Percentiles rank a stretch among this genome's conserved stretches.
phyloP scores from a whole-genome alignment of 2,329 filamentous ascomycete species.

The Venturiaceae sp. region DNA sequence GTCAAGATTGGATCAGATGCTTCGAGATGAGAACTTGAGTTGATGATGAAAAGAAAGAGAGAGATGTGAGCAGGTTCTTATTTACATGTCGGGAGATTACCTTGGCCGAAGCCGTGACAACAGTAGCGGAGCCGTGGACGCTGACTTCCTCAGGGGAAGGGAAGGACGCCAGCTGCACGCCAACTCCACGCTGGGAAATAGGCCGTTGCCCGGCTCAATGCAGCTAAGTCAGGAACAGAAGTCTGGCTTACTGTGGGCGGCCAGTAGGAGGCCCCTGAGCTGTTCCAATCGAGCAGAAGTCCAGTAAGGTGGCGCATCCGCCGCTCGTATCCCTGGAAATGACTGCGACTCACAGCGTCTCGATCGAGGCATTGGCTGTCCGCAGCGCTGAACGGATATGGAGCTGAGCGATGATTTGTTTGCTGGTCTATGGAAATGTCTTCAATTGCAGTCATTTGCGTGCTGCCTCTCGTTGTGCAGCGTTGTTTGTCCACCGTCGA shows the following conservation, averaged over 20 bases:
- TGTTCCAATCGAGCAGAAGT: neutral
- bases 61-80: constrained; percentile 17
- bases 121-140: neutral
- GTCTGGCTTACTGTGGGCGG: neutral
- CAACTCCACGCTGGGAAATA: constrained; percentile 3
- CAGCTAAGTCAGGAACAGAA: constrained; percentile 5
- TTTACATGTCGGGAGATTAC: constrained; percentile 27
- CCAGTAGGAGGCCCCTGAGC: neutral
- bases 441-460: neutral
- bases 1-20: constrained; percentile 20
- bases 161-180: neutral
- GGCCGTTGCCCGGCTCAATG: neutral
- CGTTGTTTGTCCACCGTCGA: neutral
- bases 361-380: neutral
- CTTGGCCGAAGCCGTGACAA: neutral
- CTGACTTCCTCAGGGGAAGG: neutral
- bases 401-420: neutral
- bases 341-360: neutral
- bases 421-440: neutral
- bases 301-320: neutral
- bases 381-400: neutral
- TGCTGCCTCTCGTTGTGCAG: neutral
- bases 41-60: constrained; percentile 17
- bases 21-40: constrained; percentile 21
- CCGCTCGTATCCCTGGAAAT: constrained; percentile 3